Evolutionary conservation across 2,329 filamentous ascomycete genomes (phyloP), one percentile per base, ranked within the genome.

Genomic region (Neurospora sp.): DNA sequence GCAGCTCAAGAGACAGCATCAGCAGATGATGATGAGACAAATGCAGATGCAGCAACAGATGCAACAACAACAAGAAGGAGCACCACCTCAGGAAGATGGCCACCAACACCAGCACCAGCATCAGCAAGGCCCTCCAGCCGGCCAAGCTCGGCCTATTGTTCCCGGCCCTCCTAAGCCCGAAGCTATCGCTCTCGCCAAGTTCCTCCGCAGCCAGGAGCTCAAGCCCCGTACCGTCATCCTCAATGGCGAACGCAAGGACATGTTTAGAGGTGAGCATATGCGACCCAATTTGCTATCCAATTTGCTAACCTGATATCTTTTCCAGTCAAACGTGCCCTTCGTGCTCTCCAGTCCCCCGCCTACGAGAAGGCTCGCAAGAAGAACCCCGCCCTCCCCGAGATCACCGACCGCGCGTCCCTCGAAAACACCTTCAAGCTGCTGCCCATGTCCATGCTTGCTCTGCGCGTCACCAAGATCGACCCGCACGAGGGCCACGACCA

Each of bases 401-500:
- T 99, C 77, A 94, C 87, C 73, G 93, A 97, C 82, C 91, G 93
- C 74, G 90, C 92, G 66, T 92, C 93, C 36, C 93, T 97, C 72
- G 93, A 97, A 81, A 96, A 97, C 80, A 87, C 90, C 9, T 97
- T 99, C 84, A 97, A 97, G 83, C 88, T 97, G 69, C 90, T 99
- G 40, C 96, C 96, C 2, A 88, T 98, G 77, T 97, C 94, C 40
- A 92, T 99, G 81, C 90, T 99, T 73, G 96, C 96, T 13, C 88
- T 99, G 43, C 91, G 96, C 71, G 93, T 99, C 40, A 86, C 85
- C 76, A 97, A 99, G 82, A 81, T 91, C 66, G 93, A 96, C 76
- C 89, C 90, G 11, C 88, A 93, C 75, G 88, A 90, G 70, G 92
- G 90, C 69, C 92, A 96, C 79, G 86, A 90, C 77, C 89, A 91